Evolutionary conservation across 805 yeast species (phyloP).

Genomic region (Candida palmyrensis): DNA sequence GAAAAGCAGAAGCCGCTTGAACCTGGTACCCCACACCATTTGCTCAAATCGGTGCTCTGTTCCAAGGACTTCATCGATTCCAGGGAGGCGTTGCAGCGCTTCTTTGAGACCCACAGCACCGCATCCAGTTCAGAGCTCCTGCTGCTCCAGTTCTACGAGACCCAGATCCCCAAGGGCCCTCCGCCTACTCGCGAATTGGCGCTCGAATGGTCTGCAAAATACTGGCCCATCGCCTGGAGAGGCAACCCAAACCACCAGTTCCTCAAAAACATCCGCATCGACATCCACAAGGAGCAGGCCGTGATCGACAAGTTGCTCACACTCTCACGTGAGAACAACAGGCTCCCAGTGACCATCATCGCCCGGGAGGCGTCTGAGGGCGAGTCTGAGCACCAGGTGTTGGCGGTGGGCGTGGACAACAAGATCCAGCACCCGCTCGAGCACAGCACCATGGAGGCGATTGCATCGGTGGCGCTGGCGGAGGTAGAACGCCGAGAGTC

Average conservation of each 20-base stretch:
- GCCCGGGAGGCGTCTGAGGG: conserved; percentile 48
- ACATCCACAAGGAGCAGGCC: conserved; percentile 38
- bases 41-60: conserved; percentile 43
- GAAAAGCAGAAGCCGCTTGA: conserved; percentile 23
- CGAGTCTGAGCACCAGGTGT: conserved; percentile 15
- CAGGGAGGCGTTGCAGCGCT: conserved; percentile 15
- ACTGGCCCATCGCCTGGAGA: conserved; percentile 93
- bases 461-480: conserved; percentile 53
- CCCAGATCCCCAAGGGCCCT: conserved; percentile 51
- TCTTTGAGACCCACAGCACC: conserved; percentile 12
- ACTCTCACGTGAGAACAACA: conserved; percentile 6
- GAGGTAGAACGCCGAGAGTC: conserved; percentile 42
- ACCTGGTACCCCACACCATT: conserved; percentile 1
- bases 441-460: conserved; percentile 75
- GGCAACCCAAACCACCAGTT: conserved; percentile 81
- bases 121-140: conserved; percentile 7
- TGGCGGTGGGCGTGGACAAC: conserved; percentile 39
- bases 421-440: conserved; percentile 44
- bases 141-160: conserved; percentile 9
- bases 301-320: conserved; percentile 11
- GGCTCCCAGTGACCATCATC: conserved; percentile 53
- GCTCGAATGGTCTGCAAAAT: conserved; percentile 54
- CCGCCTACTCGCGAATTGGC: conserved; percentile 71
- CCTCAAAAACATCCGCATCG: conserved; percentile 49
- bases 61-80: conserved; percentile 27